A percentile compares a stretch with the other conserved stretches of the same genome.
phyloP scores from a whole-genome alignment of 1,284 basidiomycete genomes.

The Ganoderma sp. region DNA sequence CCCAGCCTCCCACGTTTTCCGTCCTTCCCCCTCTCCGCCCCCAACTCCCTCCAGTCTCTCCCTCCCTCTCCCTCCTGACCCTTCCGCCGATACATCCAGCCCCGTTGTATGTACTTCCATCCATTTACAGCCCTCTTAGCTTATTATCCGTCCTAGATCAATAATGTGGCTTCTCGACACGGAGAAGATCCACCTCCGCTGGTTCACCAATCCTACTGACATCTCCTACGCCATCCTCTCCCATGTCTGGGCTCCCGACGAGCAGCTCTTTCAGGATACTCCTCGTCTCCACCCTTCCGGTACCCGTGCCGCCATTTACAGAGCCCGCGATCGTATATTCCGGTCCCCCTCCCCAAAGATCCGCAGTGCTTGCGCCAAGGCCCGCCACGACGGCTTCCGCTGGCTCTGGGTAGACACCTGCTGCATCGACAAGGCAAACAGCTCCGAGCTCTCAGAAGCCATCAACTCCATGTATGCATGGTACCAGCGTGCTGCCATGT shows the following conservation, averaged over 20 bases:
- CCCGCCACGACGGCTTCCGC: conserved; percentile 20
- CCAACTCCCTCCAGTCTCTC: too few species aligned
- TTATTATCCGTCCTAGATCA: background rate
- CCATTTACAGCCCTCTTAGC: background rate
- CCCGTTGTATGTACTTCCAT: background rate
- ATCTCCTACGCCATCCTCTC: conserved; percentile 31
- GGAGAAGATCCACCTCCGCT: conserved; percentile 18
- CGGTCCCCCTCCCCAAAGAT: conserved; percentile 22
- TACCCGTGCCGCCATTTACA: conserved; percentile 9
- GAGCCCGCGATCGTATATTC: conserved; percentile 12
- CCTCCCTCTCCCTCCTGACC: background rate
- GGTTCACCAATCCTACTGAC: conserved; percentile 14
- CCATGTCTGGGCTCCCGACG: conserved; percentile 24
- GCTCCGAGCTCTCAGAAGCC: conserved; percentile 29
- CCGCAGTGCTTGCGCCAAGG: conserved; percentile 19
- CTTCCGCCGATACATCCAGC: background rate
- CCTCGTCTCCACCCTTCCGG: background rate
- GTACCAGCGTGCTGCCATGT: conserved; percentile 26
- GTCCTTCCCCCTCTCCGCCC: background rate
- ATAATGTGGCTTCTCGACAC: conserved; percentile 31
- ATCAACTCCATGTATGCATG: conserved; percentile 31
- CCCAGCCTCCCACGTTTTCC: too few species aligned
- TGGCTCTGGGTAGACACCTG: conserved; percentile 30
- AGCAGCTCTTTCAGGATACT: conserved; percentile 24
- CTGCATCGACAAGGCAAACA: conserved; percentile 31